Evolutionary conservation across 352 stramenopile genomes (phyloP).

Genomic region (Globisporangium ultimum): DNA sequence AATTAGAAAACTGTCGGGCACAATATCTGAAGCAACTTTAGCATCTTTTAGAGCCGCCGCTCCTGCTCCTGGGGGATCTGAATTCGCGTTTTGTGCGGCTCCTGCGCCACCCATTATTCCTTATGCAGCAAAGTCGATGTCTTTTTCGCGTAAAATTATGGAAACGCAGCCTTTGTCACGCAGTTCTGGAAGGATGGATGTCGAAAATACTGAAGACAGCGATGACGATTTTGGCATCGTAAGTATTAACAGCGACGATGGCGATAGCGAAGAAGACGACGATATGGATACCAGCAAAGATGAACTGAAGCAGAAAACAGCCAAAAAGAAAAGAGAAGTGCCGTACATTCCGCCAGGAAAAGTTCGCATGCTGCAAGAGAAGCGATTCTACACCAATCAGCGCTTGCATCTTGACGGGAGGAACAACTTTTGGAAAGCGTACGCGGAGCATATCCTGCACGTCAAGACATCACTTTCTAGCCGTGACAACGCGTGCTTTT

Average conservation of each 20-base stretch:
- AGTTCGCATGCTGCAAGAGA: constrained; percentile 43
- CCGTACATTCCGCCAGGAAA: constrained; percentile 42
- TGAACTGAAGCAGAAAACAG: not conserved
- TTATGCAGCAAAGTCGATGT: too few species aligned
- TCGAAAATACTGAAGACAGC: not conserved
- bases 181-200: too few species aligned
- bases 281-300: constrained; percentile 5
- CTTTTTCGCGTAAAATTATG: too few species aligned
- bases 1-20: too few species aligned
- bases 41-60: too few species aligned
- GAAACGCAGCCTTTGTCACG: too few species aligned
- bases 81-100: too few species aligned
- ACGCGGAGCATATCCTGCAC: constrained; percentile 32
- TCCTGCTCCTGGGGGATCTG: too few species aligned
- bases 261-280: constrained; percentile 3
- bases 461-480: not conserved
- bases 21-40: too few species aligned
- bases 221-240: constrained; percentile 7
- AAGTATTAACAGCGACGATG: constrained; percentile 7
- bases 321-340: not conserved
- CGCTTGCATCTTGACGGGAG: constrained; percentile 24
- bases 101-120: too few species aligned
- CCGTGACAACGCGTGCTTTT: constrained; percentile 20
- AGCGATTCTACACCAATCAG: constrained; percentile 25
- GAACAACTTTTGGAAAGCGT: constrained; percentile 66